Percentiles rank a stretch among this genome's conserved stretches.
phyloP scores from a whole-genome alignment of 139 green algal species.

The Chlorella ohadii region DNA sequence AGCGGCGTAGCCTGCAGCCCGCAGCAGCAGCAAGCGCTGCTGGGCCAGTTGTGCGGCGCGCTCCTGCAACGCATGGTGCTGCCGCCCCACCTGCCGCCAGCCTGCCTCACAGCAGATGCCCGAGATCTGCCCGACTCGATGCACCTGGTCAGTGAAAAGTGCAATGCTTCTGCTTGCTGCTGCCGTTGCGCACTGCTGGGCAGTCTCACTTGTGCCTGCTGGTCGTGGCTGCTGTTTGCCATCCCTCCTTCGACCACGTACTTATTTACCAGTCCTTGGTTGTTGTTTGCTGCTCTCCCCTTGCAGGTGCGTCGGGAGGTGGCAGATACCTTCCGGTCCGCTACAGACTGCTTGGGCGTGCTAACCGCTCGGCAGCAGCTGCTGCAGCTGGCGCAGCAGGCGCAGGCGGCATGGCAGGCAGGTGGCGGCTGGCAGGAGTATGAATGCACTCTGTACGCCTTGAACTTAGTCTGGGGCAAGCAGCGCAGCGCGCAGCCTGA shows the following conservation, averaged over 20 bases:
- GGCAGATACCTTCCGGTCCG: constrained; percentile 50
- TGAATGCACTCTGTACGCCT: constrained; percentile 66
- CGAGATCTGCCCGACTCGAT: constrained; percentile 65
- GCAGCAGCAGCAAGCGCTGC: constrained; percentile 46
- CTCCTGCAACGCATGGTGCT: constrained; percentile 62
- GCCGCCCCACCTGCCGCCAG: constrained; percentile 11
- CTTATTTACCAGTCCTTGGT: too few relatives aligned
- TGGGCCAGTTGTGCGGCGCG: constrained; percentile 51
- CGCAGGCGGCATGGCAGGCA: not conserved
- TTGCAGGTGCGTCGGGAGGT: constrained; percentile 66
- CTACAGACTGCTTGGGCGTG: not conserved
- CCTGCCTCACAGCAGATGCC: constrained; percentile 59
- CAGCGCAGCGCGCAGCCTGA: constrained; percentile 37
- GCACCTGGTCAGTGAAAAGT: constrained; percentile 51
- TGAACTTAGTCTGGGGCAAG: constrained; percentile 65
- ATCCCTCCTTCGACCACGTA: too few relatives aligned
- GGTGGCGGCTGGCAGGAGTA: constrained; percentile 35
- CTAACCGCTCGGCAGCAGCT: constrained; percentile 26
- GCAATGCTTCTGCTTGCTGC: too few relatives aligned
- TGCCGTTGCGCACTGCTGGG: not conserved
- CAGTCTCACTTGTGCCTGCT: too few relatives aligned
- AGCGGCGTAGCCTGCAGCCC: not conserved
- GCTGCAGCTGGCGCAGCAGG: constrained; percentile 27
- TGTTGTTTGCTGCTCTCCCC: not conserved
- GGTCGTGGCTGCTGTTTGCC: too few relatives aligned